Percentiles rank a stretch among this genome's conserved stretches.
phyloP scores from a whole-genome alignment of 1,284 basidiomycete species.

The Malassezia yamatoensis region DNA sequence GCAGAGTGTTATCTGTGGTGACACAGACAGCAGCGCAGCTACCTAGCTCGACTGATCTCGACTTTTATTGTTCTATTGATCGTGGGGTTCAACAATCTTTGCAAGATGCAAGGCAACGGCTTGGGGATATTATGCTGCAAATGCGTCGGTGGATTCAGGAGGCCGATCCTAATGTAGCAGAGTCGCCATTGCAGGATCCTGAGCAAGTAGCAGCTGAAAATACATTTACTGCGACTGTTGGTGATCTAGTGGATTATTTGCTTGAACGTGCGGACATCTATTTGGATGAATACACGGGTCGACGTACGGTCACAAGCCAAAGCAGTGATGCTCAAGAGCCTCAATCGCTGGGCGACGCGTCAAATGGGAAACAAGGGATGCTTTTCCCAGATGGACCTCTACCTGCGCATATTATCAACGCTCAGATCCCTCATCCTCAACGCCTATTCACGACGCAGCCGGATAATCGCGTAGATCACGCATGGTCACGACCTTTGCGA shows the following conservation, averaged over 20 bases:
- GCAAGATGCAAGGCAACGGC: slow-evolving; percentile 57
- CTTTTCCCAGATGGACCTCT: slow-evolving; percentile 28
- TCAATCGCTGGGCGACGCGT: slow-evolving; percentile 2
- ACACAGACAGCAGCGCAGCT: slow-evolving; percentile 42
- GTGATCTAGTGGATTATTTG: slow-evolving; percentile 71
- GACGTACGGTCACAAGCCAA: background rate
- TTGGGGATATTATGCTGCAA: slow-evolving; percentile 45
- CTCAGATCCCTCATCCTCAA: slow-evolving; percentile 40
- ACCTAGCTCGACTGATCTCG: slow-evolving; percentile 55
- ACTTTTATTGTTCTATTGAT: slow-evolving; percentile 76
- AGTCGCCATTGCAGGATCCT: slow-evolving; percentile 23
- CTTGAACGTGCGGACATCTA: slow-evolving; percentile 74
- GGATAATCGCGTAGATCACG: slow-evolving; percentile 28
- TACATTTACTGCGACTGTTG: slow-evolving; percentile 61
- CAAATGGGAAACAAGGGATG: slow-evolving; percentile 2
- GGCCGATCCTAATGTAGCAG: slow-evolving; percentile 25
- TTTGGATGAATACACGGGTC: slow-evolving; percentile 63
- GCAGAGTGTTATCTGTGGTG: slow-evolving; percentile 2
- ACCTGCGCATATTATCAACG: slow-evolving; percentile 32
- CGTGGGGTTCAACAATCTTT: slow-evolving; percentile 59
- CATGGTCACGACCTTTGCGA: slow-evolving; percentile 30
- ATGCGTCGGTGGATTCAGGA: slow-evolving; percentile 22
- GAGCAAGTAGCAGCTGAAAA: background rate
- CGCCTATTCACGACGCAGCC: slow-evolving; percentile 33
- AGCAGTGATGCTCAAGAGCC: slow-evolving; percentile 8